Evolutionary conservation across 2,329 filamentous ascomycete genomes (phyloP), one percentile per base, ranked within the genome.

Genomic region (Colletotrichum horii): DNA sequence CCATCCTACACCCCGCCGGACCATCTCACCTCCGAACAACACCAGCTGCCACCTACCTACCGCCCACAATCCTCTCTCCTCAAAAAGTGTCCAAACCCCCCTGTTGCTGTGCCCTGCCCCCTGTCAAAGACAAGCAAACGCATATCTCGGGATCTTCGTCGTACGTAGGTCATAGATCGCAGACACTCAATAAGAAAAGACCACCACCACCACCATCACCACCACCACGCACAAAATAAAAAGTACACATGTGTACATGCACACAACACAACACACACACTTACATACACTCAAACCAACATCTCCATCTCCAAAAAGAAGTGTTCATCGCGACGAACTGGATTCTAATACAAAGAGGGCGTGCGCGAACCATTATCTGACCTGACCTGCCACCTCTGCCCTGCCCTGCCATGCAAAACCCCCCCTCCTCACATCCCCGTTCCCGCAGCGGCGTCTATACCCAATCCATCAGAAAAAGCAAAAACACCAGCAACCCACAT

Each of bases 401-500:
- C 19, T 43, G 30, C 43, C 43, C 11, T 22, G 55, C 24, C 55
- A 15, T 58, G 24, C 55, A 60, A 9, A 61, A 28, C 24, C 58
- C 58, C 16, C 56, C 58, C 56, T 61, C 56, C 58, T 5, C 28
- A 28, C 12, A 28, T 22, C 32, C 60, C 26, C 24, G 8, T 28
- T 34, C 58, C 71, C 38, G 71, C 66, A 74, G 71, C 66, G 32
- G 66, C 71, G 30, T 70, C 58, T 19, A 70, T 56, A 43, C 48
- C 60, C 24, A 32, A 60, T 43, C 16, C 19, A 32, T 28, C 30
- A 58, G 30, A 74, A 74, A 74, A 74, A 74, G 71, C 71, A 74
- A 74, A 43, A 56, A 38, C 15, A 58, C n/a, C 52, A 43, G 38
- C 38, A 43, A n/a, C 38, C 38, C 38, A 43, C 38, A 43, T 43